Evolutionary conservation across 805 yeast species (phyloP).

Genomic region (Kodamaea kakaduensis): DNA sequence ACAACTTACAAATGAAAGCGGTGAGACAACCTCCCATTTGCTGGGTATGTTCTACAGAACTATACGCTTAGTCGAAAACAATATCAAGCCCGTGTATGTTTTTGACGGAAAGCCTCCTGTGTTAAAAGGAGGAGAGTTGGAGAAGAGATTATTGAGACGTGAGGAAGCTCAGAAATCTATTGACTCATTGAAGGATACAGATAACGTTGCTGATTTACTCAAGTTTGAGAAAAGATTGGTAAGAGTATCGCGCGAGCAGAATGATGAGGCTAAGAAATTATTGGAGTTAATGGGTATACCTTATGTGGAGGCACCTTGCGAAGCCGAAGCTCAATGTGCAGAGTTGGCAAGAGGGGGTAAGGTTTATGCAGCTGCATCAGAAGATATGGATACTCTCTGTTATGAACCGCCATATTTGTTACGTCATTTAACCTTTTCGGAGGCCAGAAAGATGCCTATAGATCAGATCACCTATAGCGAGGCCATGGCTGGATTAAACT

Average conservation of each 20-base stretch:
- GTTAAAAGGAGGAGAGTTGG: conserved; percentile 87
- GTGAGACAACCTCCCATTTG: conserved; percentile 87
- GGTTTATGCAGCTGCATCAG: conserved; percentile 96
- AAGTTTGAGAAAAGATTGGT: conserved; percentile 85
- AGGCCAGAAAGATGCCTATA: conserved; percentile 88
- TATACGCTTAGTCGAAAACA: conserved; percentile 80
- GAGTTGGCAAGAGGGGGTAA: conserved; percentile 83
- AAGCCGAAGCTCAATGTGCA: conserved; percentile 99
- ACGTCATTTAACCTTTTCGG: conserved; percentile 90
- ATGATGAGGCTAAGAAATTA: conserved; percentile 85
- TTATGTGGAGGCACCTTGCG: conserved; percentile 89
- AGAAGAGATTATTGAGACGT: conserved; percentile 74
- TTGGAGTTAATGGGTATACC: conserved; percentile 93
- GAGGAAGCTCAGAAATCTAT: conserved; percentile 78
- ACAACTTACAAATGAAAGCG: conserved; percentile 80
- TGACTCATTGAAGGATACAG: conserved; percentile 72
- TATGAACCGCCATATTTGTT: conserved; percentile 80
- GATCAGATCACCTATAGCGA: conserved; percentile 69
- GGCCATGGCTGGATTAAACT: conserved; percentile 73
- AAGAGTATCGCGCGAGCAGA: conserved; percentile 82
- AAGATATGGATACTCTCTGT: conserved; percentile 98
- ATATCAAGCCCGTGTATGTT: conserved; percentile 94
- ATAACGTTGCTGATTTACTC: conserved; percentile 71
- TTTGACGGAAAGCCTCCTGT: conserved; percentile 98
- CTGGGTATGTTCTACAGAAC: conserved; percentile 98